Percentiles rank a stretch among this genome's conserved stretches.
These are phyloP conservation scores for Hypoxylon sp. DNA, from an alignment of 2,329 filamentous ascomycete species.

Conservation along the genomic window DNA sequence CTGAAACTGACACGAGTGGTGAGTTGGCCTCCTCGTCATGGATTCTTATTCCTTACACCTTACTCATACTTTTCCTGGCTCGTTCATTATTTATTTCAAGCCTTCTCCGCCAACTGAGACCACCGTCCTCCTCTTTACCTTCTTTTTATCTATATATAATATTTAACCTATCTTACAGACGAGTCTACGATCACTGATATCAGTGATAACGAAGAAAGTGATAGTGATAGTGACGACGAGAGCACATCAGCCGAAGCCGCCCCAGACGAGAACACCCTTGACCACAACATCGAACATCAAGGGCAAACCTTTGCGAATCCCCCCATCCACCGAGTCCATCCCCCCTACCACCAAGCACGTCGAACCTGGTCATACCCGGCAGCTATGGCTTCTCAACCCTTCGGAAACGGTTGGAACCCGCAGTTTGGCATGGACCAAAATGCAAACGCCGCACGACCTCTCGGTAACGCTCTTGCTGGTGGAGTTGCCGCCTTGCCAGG, in stretches of 20 bases:
- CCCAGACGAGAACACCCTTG: background rate
- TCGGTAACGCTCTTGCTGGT: slow-evolving; percentile 8
- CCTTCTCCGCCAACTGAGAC: background rate
- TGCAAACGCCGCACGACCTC: slow-evolving; percentile 6
- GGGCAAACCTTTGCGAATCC: background rate
- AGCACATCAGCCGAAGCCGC: background rate
- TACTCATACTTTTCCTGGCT: background rate
- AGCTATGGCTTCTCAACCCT: slow-evolving; percentile 38
- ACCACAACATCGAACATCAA: background rate
- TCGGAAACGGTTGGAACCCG: slow-evolving; percentile 49
- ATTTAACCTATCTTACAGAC: slow-evolving; percentile 1
- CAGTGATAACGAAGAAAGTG: background rate
- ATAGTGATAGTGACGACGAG: background rate
- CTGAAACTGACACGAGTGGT: slow-evolving; percentile 16
- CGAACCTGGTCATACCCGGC: background rate
- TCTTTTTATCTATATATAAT: slow-evolving; percentile 3
- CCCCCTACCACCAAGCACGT: background rate
- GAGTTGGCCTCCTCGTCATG: slow-evolving; percentile 8
- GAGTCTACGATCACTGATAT: background rate
- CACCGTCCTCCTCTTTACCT: background rate
- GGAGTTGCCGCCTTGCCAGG: slow-evolving; percentile 11
- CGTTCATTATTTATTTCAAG: background rate
- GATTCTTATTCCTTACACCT: background rate
- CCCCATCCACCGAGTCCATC: background rate
- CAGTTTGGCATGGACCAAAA: slow-evolving; percentile 45